Evolutionary conservation across 495 filamentous ascomycete species (phyloP), one percentile per base, ranked within the genome.

Genomic region (Penicillium parvum): DNA sequence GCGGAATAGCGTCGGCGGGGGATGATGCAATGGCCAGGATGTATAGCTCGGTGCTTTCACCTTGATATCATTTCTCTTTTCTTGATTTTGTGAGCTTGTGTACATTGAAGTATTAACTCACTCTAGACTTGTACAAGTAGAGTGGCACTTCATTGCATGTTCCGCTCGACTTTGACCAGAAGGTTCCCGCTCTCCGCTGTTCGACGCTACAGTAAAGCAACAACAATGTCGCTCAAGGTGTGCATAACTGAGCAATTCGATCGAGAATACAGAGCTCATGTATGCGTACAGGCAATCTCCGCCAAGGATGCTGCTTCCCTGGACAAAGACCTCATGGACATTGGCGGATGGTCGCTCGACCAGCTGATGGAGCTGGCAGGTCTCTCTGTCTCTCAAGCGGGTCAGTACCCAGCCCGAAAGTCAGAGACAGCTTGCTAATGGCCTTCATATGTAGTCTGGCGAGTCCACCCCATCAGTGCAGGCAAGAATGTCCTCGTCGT

Each of bases 321-420:
- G 3, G 92, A 98, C 63, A 81, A 85, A 61, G 92, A 98, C 53
- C 81, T 98, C 29, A 97, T 97, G 92, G 85, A 81, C 61, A 73
- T 79, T 14, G 90, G 94, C 3, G 92, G 85, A 15, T 98, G 90
- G 71, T 95, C 89, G 3, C 75, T 98, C 28, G 92, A 97, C 64
- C 92, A 98, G 61, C 71, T 98, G 38, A 98, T 98, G 92, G 92
- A 98, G 59, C 71, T 98, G 2, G 92, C 92, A 21, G 92, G 92
- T 0, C 72, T 96, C 1, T 89, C 90, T 2, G 92, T 98, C 3
- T 89, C 91, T 4, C 90, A 98, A 76, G 90, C 85, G 33, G 83
- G 90, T 91, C 37, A 50, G 53, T 29, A 19, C 32, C 32, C 17
- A 41, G 32, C 10, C 9, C 14, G 19, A 20, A 28, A 8, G 3